Conservation (phyloP, 345 rosid genomes). For the Citrus inodora region DNA sequence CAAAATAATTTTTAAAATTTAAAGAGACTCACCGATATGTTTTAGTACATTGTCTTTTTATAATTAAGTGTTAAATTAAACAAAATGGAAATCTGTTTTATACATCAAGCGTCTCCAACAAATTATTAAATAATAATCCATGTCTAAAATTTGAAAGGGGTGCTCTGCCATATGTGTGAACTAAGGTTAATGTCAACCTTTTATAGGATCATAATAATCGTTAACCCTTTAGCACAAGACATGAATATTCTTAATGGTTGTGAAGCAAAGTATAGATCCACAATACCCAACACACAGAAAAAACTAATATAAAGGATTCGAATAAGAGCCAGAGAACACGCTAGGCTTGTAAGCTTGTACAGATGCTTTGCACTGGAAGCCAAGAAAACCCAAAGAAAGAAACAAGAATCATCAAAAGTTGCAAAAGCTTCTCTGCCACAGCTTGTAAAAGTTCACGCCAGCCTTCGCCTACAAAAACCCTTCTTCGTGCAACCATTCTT, state of each 20-base stretch:
- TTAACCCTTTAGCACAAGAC: constrained; percentile 18
- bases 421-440: constrained; percentile 58
- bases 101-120: too few species aligned
- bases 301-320: background rate
- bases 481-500: constrained; percentile 14
- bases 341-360: background rate
- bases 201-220: background rate
- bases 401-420: constrained; percentile 33
- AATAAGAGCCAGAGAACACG: background rate
- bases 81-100: background rate
- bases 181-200: background rate
- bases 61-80: too few species aligned
- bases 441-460: constrained; percentile 27
- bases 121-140: background rate
- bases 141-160: background rate
- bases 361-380: constrained; percentile 53
- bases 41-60: too few species aligned
- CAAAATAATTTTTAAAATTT: too few species aligned
- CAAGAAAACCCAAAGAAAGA: constrained; percentile 42
- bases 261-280: constrained; percentile 42
- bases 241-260: constrained; percentile 22
- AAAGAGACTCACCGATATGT: too few species aligned
- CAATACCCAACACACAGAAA: background rate
- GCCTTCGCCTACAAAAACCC: constrained; percentile 60
- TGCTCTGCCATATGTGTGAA: background rate